Conservation (phyloP, 2,329 filamentous ascomycete genomes). For the Septoria linicola region DNA sequence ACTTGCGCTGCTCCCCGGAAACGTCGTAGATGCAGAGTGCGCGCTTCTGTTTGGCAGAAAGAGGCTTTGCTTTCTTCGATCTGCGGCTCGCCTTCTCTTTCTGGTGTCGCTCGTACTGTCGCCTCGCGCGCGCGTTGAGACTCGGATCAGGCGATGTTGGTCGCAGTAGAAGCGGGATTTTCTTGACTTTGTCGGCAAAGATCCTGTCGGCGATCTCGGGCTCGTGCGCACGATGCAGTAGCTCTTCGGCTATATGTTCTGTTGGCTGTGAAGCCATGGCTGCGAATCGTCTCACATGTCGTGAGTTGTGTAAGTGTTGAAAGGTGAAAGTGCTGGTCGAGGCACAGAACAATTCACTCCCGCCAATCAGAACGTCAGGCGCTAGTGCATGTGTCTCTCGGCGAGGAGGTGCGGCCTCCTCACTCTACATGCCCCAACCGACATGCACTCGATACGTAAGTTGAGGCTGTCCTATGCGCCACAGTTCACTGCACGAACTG, state of each 20-base stretch:
- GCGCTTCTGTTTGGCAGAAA: constrained; percentile 78
- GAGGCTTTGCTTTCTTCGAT: constrained; percentile 60
- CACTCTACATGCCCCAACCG: too few species aligned
- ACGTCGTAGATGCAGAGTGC: constrained; percentile 71
- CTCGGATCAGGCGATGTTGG: constrained; percentile 65
- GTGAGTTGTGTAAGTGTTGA: background rate
- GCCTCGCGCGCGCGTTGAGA: constrained; percentile 55
- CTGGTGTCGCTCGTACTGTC: constrained; percentile 38
- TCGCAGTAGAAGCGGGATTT: constrained; percentile 75
- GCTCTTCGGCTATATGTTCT: constrained; percentile 48
- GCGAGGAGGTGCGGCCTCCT: too few species aligned
- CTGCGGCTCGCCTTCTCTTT: constrained; percentile 36
- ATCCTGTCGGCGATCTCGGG: constrained; percentile 69
- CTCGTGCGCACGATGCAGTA: constrained; percentile 77
- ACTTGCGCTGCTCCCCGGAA: constrained; percentile 66
- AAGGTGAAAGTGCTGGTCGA: too few species aligned
- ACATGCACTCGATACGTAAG: too few species aligned
- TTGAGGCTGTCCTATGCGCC: too few species aligned
- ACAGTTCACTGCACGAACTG: too few species aligned
- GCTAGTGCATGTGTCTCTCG: too few species aligned
- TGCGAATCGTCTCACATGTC: constrained; percentile 10
- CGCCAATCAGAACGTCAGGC: too few species aligned
- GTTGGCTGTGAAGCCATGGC: constrained; percentile 32
- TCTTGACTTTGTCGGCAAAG: constrained; percentile 77
- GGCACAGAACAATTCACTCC: too few species aligned